These are phyloP conservation scores for Epichloe sibirici DNA, from an alignment of 2,329 filamentous ascomycete species.

Conservation along the genomic window DNA sequence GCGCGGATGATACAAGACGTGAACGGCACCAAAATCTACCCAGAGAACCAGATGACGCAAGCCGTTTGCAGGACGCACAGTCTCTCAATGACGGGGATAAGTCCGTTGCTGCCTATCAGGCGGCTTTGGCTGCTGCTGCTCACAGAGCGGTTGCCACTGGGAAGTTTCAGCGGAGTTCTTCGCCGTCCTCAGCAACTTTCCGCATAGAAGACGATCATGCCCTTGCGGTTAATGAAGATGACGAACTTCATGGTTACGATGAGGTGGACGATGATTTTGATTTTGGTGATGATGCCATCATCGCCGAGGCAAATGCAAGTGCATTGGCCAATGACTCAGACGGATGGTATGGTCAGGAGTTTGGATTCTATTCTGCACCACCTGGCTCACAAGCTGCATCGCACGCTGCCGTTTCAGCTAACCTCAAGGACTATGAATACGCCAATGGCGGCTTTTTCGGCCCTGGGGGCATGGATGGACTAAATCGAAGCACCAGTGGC, in stretches of 20 bases:
- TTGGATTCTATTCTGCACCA: conserved; percentile 78
- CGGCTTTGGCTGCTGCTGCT: conserved; percentile 71
- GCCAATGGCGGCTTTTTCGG: conserved; percentile 85
- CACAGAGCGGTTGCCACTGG: conserved; percentile 64
- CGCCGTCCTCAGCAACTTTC: conserved; percentile 18
- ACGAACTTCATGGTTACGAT: conserved; percentile 36
- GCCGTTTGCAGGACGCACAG: conserved; percentile 1
- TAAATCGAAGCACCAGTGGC: conserved; percentile 60
- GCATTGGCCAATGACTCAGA: conserved; percentile 85
- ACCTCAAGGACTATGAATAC: conserved; percentile 39
- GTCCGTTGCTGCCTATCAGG: conserved; percentile 58
- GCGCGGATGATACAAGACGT: conserved; percentile 13
- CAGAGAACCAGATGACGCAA: not conserved
- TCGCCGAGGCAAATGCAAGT: conserved; percentile 89
- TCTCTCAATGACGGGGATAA: conserved; percentile 8
- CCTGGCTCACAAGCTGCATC: conserved; percentile 30
- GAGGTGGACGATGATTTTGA: conserved; percentile 53
- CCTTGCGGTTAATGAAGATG: conserved; percentile 5
- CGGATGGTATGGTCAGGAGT: conserved; percentile 91
- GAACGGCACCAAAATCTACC: not conserved
- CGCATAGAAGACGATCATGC: conserved; percentile 3
- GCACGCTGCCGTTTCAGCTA: conserved; percentile 24
- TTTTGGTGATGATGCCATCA: conserved; percentile 77
- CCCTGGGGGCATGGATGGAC: conserved; percentile 42
- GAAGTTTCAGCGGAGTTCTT: conserved; percentile 54